Percentiles rank a stretch among this genome's conserved stretches.
phyloP scores from a whole-genome alignment of 345 rosid species.

The Salix viminalis region DNA sequence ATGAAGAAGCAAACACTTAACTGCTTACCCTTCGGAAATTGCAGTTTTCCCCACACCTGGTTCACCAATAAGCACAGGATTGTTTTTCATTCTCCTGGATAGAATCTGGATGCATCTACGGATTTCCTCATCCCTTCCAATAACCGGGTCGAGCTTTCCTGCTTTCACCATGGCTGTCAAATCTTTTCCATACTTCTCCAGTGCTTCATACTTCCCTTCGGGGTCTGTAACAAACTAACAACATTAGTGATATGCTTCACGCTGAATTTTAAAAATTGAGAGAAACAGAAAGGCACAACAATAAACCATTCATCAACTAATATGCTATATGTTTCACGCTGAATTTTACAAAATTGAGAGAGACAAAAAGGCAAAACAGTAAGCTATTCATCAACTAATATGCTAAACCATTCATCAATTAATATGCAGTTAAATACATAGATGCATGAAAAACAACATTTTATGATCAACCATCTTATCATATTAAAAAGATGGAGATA shows the following conservation, averaged over 20 bases:
- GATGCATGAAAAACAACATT: background rate
- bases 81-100: slow-evolving; percentile 97
- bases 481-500: background rate
- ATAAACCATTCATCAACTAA: background rate
- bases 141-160: slow-evolving; percentile 98
- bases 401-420: background rate
- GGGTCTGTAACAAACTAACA: slow-evolving; percentile 54
- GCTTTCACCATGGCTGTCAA: slow-evolving; percentile 93
- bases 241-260: slow-evolving; percentile 8
- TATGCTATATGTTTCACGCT: background rate
- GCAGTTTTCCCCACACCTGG: slow-evolving; percentile 99
- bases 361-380: background rate
- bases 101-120: slow-evolving; percentile 98
- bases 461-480: background rate
- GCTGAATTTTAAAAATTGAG: background rate
- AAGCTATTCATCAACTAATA: too few relatives aligned
- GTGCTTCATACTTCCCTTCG: slow-evolving; percentile 94
- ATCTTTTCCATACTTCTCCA: slow-evolving; percentile 95
- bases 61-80: slow-evolving; percentile 96
- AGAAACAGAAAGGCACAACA: background rate
- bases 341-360: background rate
- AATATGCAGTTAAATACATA: background rate
- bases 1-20: background rate
- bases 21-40: slow-evolving; percentile 87
- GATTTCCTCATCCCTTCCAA: slow-evolving; percentile 98